A percentile compares a stretch with the other conserved stretches of the same genome.
phyloP scores from a whole-genome alignment of 2,329 filamentous ascomycete species.

The Lasiodiplodia citricola region DNA sequence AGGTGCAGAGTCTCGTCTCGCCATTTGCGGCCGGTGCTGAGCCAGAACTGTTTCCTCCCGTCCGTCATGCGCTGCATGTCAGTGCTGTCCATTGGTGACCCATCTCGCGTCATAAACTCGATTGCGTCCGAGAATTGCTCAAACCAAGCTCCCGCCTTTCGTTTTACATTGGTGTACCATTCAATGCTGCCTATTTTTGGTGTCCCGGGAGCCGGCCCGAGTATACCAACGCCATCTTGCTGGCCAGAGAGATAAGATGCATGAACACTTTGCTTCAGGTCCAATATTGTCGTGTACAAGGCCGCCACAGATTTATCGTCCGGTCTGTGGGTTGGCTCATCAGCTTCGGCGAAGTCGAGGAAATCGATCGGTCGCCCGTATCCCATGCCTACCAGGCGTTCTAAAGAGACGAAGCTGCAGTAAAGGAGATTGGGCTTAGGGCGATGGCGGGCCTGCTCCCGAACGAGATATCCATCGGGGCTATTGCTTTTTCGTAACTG shows the following conservation, averaged over 20 bases:
- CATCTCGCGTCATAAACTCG: not conserved
- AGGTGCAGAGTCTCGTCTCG: slow-evolving; percentile 25
- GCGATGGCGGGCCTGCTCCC: slow-evolving; percentile 4
- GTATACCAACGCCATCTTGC: slow-evolving; percentile 2
- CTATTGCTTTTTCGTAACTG: slow-evolving; percentile 24
- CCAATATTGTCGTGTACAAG: slow-evolving; percentile 1
- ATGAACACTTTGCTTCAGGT: slow-evolving; percentile 14
- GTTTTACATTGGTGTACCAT: slow-evolving; percentile 21
- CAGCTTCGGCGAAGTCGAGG: slow-evolving; percentile 22
- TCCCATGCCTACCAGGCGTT: slow-evolving; percentile 19
- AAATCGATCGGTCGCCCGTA: slow-evolving; percentile 24
- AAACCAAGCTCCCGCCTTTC: slow-evolving; percentile 11
- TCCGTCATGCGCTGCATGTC: not conserved
- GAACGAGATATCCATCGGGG: slow-evolving; percentile 16
- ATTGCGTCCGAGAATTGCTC: slow-evolving; percentile 8
- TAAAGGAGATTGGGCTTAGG: slow-evolving; percentile 22
- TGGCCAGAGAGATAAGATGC: slow-evolving; percentile 13
- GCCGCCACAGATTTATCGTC: slow-evolving; percentile 12
- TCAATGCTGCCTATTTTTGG: slow-evolving; percentile 9
- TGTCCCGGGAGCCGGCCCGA: not conserved
- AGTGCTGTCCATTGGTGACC: not conserved
- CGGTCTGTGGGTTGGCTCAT: slow-evolving; percentile 13
- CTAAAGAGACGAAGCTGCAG: slow-evolving; percentile 20
- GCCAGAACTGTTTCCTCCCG: slow-evolving; percentile 4
- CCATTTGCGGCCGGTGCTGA: slow-evolving; percentile 21